phyloP scores from a whole-genome alignment of 2,329 filamentous ascomycete species.

The Didymella pomorum region DNA sequence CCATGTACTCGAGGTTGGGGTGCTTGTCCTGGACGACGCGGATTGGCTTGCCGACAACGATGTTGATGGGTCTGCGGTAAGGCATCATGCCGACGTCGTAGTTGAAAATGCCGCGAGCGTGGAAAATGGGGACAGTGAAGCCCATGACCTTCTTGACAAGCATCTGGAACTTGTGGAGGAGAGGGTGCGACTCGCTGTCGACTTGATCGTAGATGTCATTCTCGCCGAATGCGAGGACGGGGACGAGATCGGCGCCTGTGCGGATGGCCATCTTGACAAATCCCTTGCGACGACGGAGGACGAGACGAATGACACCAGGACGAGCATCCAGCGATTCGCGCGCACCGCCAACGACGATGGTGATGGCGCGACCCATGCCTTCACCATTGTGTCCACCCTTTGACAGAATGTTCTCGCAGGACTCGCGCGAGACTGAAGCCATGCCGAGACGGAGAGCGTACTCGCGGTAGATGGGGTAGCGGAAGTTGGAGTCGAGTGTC shows the following conservation, averaged over 20 bases:
- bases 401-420: constrained; percentile 85
- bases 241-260: constrained; percentile 91
- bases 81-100: constrained; percentile 98
- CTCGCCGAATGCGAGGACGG: constrained; percentile 91
- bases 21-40: constrained; percentile 69
- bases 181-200: constrained; percentile 76
- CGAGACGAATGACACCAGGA: constrained; percentile 77
- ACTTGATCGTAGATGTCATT: constrained; percentile 96
- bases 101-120: constrained; percentile 93
- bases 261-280: constrained; percentile 94
- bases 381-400: constrained; percentile 78
- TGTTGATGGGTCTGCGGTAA: constrained; percentile 84
- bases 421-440: constrained; percentile 87
- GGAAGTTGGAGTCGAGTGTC: constrained; percentile 95
- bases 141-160: constrained; percentile 85
- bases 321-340: constrained; percentile 89
- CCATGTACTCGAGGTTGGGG: constrained; percentile 77
- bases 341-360: constrained; percentile 93
- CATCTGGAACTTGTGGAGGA: constrained; percentile 82
- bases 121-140: constrained; percentile 90
- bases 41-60: constrained; percentile 87
- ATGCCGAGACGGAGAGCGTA: constrained; percentile 91
- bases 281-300: constrained; percentile 84
- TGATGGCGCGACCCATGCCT: constrained; percentile 94
- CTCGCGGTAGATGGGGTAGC: constrained; percentile 91